These are phyloP conservation scores for Myxozyma geophila DNA, from an alignment of 805 yeast genomes.

Conservation along the genomic window DNA sequence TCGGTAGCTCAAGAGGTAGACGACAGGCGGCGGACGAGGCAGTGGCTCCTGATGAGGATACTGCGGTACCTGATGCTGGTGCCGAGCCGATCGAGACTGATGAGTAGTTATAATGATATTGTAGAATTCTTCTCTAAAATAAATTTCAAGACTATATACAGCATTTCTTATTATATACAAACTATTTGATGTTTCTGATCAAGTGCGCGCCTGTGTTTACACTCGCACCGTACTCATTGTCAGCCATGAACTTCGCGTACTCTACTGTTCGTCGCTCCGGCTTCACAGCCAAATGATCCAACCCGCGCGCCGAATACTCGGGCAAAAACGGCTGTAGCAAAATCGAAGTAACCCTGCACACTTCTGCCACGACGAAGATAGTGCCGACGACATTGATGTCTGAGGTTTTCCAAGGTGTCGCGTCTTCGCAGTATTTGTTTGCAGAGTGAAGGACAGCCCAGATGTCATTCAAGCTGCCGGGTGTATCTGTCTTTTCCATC, in stretches of 20 bases:
- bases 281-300: conserved; percentile 66
- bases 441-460: conserved; percentile 57
- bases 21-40: conserved; percentile 18
- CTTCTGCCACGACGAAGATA: conserved; percentile 71
- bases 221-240: conserved; percentile 61
- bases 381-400: conserved; percentile 37
- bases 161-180: not conserved
- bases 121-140: not conserved
- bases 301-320: conserved; percentile 55
- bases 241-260: conserved; percentile 60
- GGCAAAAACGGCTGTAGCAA: conserved; percentile 78
- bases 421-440: conserved; percentile 67
- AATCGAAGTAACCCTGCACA: conserved; percentile 67
- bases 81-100: conserved; percentile 36
- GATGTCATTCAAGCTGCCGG: conserved; percentile 59
- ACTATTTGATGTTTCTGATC: conserved; percentile 8
- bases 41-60: conserved; percentile 5
- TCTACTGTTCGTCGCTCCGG: conserved; percentile 49
- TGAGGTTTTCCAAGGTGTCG: conserved; percentile 70
- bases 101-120: not conserved
- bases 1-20: conserved; percentile 32
- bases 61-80: conserved; percentile 11
- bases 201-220: conserved; percentile 48
- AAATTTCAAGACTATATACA: conserved; percentile 9
- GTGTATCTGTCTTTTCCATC: conserved; percentile 53